These are phyloP conservation scores for Phytophthora capsici DNA, from an alignment of 352 stramenopile species.

Conservation along the genomic window DNA sequence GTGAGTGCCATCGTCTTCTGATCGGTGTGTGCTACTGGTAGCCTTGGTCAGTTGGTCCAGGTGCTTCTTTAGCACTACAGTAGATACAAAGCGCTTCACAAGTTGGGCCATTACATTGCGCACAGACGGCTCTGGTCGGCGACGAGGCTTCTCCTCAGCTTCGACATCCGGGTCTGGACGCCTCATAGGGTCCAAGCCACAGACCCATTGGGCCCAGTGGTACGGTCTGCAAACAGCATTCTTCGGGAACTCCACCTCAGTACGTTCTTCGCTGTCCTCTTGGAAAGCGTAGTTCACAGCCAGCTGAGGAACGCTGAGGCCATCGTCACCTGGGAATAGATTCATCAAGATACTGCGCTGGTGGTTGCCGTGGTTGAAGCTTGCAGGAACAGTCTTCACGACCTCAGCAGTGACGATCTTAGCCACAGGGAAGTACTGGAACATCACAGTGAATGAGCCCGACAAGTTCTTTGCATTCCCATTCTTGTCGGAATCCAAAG, in stretches of 20 bases:
- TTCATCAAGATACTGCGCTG: slow-evolving; percentile 53
- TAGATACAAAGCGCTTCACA: slow-evolving; percentile 55
- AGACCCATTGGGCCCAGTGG: slow-evolving; percentile 82
- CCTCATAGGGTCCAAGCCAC: slow-evolving; percentile 58
- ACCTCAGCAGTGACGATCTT: slow-evolving; percentile 69
- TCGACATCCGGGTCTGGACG: slow-evolving; percentile 29
- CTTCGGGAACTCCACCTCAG: slow-evolving; percentile 56
- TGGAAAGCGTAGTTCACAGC: slow-evolving; percentile 59
- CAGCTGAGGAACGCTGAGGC: slow-evolving; percentile 45
- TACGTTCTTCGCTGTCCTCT: slow-evolving; percentile 16
- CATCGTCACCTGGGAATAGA: slow-evolving; percentile 72
- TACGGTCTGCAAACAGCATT: slow-evolving; percentile 57
- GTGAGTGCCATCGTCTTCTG: slow-evolving; percentile 8
- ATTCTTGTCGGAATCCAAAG: slow-evolving; percentile 36
- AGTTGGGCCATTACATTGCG: slow-evolving; percentile 72
- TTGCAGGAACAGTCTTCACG: slow-evolving; percentile 36
- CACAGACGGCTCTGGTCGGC: slow-evolving; percentile 68
- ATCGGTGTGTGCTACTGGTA: slow-evolving; percentile 11
- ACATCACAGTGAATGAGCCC: slow-evolving; percentile 57
- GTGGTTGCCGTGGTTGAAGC: slow-evolving; percentile 21
- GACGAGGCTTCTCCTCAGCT: slow-evolving; percentile 17
- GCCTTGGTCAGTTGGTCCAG: slow-evolving; percentile 47
- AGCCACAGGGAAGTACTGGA: slow-evolving; percentile 65
- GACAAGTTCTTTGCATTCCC: slow-evolving; percentile 31
- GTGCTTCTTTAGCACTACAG: slow-evolving; percentile 54